Base-by-base conservation (phyloP, 2,329 filamentous ascomycete species). In the Fusarium oligoseptatum region DNA sequence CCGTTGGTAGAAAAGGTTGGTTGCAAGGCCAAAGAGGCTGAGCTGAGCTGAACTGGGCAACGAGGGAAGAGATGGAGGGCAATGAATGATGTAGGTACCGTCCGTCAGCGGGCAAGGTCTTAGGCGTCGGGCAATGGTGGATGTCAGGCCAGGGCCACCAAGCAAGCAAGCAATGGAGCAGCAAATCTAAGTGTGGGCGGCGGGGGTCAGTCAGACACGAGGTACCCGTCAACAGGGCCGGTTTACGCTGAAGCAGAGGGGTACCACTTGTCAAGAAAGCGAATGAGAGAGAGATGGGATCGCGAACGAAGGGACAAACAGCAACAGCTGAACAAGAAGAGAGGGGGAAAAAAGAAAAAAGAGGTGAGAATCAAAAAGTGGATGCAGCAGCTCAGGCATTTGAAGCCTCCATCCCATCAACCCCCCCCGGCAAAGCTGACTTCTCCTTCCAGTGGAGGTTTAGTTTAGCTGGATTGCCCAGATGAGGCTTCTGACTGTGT, bases 251-350 rank as follows among this genome's bases (percentile, higher is more conserved):
- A 61, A 71, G 66, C 70, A 39, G 55, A 63, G 39, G 41, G 41
- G 63, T 71, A 64, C 60, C 67, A 56, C 61, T 43, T 27, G 50
- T 58, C 22, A 24, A 48, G 71, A 67, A 64, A 64, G 71, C 62
- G 67, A 69, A 57, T 43, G 68, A 64, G 20, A 29, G 62, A 29
- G 20, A 29, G 62, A 29, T 50, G 48, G n/a, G 17, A 29, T 32
- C 12, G 20, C 12, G 27, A 74, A 50, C 39, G 37, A 74, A 62
- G 45, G 65, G 65, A 37, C 55, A 58, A 67, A 41, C 39, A 52
- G 6, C 48, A 32, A 10, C 48, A 52, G 48, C 48, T 52, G 27
- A 52, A 52, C 24, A 29, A 52, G 15, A 52, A 32, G 48, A 52
- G 48, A 58, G 32, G 32, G 32, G 10, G 32, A 34, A 10, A 55